Evolutionary conservation across 2,329 filamentous ascomycete species (phyloP).

Genomic region (Geosmithia putterillii): DNA sequence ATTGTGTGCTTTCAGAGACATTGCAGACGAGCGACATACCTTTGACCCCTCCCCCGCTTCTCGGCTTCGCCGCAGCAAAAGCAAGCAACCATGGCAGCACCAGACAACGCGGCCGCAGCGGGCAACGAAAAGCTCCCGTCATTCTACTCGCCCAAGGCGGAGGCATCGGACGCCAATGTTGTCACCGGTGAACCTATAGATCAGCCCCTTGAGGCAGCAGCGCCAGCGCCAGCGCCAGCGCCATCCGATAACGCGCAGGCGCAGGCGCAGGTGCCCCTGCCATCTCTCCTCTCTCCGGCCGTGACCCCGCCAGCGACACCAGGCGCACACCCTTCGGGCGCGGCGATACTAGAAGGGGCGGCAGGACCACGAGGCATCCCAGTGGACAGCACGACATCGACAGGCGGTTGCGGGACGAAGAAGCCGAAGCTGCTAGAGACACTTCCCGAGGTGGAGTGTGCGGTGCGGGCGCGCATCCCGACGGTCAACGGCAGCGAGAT

Average conservation of each 20-base stretch:
- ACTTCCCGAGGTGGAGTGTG: slow-evolving; percentile 79
- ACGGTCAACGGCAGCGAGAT: slow-evolving; percentile 88
- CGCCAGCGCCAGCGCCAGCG: slow-evolving; percentile 5
- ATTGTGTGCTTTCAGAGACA: not conserved
- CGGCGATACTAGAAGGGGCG: slow-evolving; percentile 2
- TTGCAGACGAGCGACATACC: not conserved
- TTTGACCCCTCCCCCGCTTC: not conserved
- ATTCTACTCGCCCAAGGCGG: slow-evolving; percentile 21
- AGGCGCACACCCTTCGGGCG: slow-evolving; percentile 26
- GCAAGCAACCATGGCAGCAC: slow-evolving; percentile 2
- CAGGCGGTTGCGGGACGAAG: slow-evolving; percentile 49
- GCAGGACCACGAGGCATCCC: slow-evolving; percentile 38
- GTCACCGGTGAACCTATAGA: not conserved
- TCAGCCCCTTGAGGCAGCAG: not conserved
- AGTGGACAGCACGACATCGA: slow-evolving; percentile 45
- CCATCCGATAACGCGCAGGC: slow-evolving; percentile 7
- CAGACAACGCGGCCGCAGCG: slow-evolving; percentile 1
- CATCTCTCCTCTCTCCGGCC: slow-evolving; percentile 74
- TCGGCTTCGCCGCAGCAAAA: not conserved
- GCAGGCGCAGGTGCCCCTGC: slow-evolving; percentile 25
- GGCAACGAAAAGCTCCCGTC: slow-evolving; percentile 16
- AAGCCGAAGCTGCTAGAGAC: slow-evolving; percentile 60
- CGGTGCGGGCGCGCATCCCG: slow-evolving; percentile 88
- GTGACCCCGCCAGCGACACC: slow-evolving; percentile 64
- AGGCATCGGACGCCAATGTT: slow-evolving; percentile 6